These are phyloP conservation scores for Heliocybe sulcata DNA, from an alignment of 1,284 basidiomycete species.

Conservation along the genomic window DNA sequence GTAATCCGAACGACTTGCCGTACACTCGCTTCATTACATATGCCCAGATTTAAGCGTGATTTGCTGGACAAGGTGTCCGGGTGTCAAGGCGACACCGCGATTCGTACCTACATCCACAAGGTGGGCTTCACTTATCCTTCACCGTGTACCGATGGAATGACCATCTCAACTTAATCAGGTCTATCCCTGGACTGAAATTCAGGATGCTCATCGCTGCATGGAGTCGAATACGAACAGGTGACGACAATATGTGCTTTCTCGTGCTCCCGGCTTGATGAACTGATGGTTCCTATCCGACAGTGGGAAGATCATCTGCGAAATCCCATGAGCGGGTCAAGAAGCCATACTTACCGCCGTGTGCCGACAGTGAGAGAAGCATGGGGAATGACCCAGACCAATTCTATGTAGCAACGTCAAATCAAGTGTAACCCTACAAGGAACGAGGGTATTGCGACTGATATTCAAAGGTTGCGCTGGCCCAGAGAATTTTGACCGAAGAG, in stretches of 20 bases:
- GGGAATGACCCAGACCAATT: too few relatives aligned
- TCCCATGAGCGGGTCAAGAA: constrained; percentile 2
- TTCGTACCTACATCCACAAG: constrained; percentile 77
- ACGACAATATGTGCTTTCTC: constrained; percentile 5
- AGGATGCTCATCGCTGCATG: constrained; percentile 84
- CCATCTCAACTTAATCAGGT: constrained; percentile 35
- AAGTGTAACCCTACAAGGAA: too few relatives aligned
- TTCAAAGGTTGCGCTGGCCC: too few relatives aligned
- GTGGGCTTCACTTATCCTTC: constrained; percentile 23
- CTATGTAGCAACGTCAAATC: too few relatives aligned
- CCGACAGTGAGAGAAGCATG: too few relatives aligned
- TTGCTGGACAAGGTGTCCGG: constrained; percentile 53
- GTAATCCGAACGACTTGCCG: constrained; percentile 8
- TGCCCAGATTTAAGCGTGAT: constrained; percentile 30
- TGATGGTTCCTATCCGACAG: constrained; percentile 7
- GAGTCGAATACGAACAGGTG: constrained; percentile 73
- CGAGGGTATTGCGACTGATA: too few relatives aligned
- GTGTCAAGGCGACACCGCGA: constrained; percentile 43
- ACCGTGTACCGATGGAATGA: background rate
- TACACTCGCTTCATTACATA: background rate
- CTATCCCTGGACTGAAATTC: constrained; percentile 80
- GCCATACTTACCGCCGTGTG: background rate
- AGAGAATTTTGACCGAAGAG: too few relatives aligned
- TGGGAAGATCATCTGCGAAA: constrained; percentile 19
- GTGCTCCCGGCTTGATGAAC: background rate